These are phyloP conservation scores for Coniochaeta hoffmannii DNA, from an alignment of 2,329 filamentous ascomycete species.

Conservation along the genomic window DNA sequence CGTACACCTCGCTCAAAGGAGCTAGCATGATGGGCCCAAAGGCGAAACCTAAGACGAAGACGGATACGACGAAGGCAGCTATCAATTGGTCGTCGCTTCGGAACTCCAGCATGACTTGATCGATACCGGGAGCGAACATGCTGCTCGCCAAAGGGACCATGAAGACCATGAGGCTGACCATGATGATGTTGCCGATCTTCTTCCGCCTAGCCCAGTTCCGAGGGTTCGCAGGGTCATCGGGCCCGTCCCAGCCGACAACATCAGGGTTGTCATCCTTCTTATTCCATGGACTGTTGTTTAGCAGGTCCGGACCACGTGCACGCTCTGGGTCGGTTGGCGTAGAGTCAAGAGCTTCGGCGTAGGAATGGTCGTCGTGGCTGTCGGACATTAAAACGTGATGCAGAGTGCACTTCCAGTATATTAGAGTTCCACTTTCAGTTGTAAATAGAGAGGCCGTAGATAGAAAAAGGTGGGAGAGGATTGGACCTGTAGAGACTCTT, in stretches of 20 bases:
- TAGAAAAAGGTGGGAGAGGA: too few relatives aligned
- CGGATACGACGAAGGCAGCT: slow-evolving; percentile 44
- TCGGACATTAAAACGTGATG: too few relatives aligned
- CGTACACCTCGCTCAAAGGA: slow-evolving; percentile 41
- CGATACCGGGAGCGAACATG: neutral
- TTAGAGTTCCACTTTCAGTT: too few relatives aligned
- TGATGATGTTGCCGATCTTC: slow-evolving; percentile 1
- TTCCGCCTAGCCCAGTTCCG: neutral
- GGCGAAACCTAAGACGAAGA: slow-evolving; percentile 48
- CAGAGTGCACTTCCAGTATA: too few relatives aligned
- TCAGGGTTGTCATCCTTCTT: too few relatives aligned
- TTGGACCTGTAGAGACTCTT: too few relatives aligned
- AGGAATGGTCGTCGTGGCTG: too few relatives aligned
- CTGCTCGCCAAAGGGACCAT: neutral
- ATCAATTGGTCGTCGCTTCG: slow-evolving; percentile 26
- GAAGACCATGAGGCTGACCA: slow-evolving; percentile 7
- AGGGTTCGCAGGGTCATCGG: neutral
- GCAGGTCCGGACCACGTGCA: too few relatives aligned
- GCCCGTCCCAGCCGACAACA: slow-evolving; percentile 7
- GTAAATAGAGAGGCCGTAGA: too few relatives aligned
- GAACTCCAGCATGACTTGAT: neutral
- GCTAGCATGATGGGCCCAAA: slow-evolving; percentile 40
- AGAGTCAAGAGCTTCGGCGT: too few relatives aligned
- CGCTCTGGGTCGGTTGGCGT: too few relatives aligned
- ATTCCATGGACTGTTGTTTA: too few relatives aligned